phyloP scores from a whole-genome alignment of 306 rosid species.

The Hippophae tibetana region DNA sequence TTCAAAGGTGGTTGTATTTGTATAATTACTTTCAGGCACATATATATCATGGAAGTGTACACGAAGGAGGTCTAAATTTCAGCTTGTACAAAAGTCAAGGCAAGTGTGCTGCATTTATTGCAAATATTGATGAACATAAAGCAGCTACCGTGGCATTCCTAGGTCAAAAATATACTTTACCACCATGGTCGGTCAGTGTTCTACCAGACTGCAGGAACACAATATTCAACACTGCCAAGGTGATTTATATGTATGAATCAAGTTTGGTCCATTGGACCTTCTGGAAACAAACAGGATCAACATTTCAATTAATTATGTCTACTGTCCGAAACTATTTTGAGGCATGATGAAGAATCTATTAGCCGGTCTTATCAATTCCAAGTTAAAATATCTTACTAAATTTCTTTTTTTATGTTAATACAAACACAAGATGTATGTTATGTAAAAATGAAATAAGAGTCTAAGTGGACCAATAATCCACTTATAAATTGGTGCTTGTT shows the following conservation, averaged over 20 bases:
- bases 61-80: constrained; percentile 26
- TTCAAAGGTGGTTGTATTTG: background rate
- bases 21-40: constrained; percentile 59
- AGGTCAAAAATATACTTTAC: constrained; percentile 63
- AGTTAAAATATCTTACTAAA: too few species aligned
- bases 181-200: constrained; percentile 95
- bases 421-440: too few species aligned
- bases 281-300: too few species aligned
- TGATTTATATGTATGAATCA: constrained; percentile 20
- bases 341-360: too few species aligned
- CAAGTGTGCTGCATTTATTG: constrained; percentile 82
- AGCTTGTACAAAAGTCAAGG: constrained; percentile 28
- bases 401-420: too few species aligned
- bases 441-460: too few species aligned
- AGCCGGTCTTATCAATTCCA: too few species aligned
- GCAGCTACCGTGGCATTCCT: constrained; percentile 59
- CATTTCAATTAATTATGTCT: too few species aligned
- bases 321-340: too few species aligned
- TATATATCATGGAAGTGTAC: constrained; percentile 35
- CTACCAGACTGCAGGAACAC: constrained; percentile 82
- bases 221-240: constrained; percentile 89
- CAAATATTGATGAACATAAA: constrained; percentile 70
- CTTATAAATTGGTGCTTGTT: too few species aligned
- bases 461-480: too few species aligned
- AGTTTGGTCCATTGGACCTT: background rate